phyloP scores from a whole-genome alignment of 1,139 yeast species.

The Yamadazyma aaseri region DNA sequence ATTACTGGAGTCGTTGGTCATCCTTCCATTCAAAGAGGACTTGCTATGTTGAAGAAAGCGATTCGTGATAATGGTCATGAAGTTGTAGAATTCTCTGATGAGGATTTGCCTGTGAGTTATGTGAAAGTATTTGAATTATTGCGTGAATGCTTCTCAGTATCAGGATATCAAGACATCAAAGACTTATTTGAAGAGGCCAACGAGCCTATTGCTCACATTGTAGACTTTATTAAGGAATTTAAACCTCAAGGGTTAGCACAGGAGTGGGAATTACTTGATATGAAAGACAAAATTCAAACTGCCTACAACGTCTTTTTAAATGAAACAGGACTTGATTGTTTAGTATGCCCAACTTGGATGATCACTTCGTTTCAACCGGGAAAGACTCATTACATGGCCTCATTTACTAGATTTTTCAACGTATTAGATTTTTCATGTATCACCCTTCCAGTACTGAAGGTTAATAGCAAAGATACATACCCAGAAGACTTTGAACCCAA shows the following conservation, averaged over 20 bases:
- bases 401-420: conserved; percentile 62
- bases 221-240: conserved; percentile 50
- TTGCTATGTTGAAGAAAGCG: conserved; percentile 3
- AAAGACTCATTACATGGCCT: conserved; percentile 55
- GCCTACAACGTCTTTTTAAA: conserved; percentile 48
- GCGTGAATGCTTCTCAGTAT: conserved; percentile 44
- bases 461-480: conserved; percentile 30
- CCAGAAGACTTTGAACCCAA: conserved; percentile 21
- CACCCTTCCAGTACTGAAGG: conserved; percentile 49
- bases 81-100: conserved; percentile 23
- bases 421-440: conserved; percentile 55
- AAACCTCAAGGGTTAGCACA: conserved; percentile 38
- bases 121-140: conserved; percentile 32
- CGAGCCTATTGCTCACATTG: conserved; percentile 37
- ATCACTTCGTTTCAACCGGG: conserved; percentile 65
- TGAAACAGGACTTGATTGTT: conserved; percentile 55
- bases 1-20: conserved; percentile 3
- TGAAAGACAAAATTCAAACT: conserved; percentile 49
- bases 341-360: conserved; percentile 60
- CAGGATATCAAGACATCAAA: conserved; percentile 46
- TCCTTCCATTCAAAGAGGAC: conserved; percentile 9
- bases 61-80: conserved; percentile 6
- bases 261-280: conserved; percentile 39
- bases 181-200: conserved; percentile 49
- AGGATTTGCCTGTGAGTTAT: conserved; percentile 36